Evolutionary conservation across 495 filamentous ascomycete species (phyloP), one percentile per base, ranked within the genome.

Genomic region (Trichoderma gamsii): DNA sequence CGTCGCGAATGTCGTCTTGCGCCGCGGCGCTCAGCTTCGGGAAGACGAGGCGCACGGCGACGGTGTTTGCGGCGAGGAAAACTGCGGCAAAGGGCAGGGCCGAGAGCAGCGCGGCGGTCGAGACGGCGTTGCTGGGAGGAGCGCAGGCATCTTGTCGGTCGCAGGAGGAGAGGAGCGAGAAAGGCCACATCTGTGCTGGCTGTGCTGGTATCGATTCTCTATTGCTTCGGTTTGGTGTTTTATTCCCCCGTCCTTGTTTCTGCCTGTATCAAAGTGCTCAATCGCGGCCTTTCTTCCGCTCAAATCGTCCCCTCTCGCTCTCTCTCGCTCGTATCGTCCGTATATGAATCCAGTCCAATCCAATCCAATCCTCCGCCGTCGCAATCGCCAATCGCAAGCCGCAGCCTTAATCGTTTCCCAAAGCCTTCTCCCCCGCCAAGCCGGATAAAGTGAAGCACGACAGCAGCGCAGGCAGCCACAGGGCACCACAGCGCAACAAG

Each of bases 11-110:
- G 66, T 72, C 74, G 71, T 76, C 77, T 56, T 79, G 83, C 25
- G 65, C 41, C 51, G 79, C 72, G 38, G 82, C 83, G 63, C 88
- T 85, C 43, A 91, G 81, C 43, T 85, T 78, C 12, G 90, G 87
- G 74, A 89, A 90, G 25, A 92, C 74, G 69, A 85, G 86, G 46
- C 85, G 83, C 13, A 85, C 80, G 16, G 87, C 86, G 64, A 86
- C 75, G 38, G 84, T 72, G 66, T 77, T 76, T 72, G 89, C 82
- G 68, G 84, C 66, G 64, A 81, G 66, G 75, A 90, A 91, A 63
- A 87, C 90, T 63, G 84, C 70, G 65, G 89, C 72, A 77, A 91
- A 79, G 27, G 81, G 81, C n/a, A 77, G 65, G 46, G 82, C 71
- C 9, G 80, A 77, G 59, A 82, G 38, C 32, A 75, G 35, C 29